Percentiles rank a stretch among this genome's conserved stretches.
These are phyloP conservation scores for Pigoraptor vietnamica DNA, from an alignment of 78 protist genomes.

Conservation along the genomic window DNA sequence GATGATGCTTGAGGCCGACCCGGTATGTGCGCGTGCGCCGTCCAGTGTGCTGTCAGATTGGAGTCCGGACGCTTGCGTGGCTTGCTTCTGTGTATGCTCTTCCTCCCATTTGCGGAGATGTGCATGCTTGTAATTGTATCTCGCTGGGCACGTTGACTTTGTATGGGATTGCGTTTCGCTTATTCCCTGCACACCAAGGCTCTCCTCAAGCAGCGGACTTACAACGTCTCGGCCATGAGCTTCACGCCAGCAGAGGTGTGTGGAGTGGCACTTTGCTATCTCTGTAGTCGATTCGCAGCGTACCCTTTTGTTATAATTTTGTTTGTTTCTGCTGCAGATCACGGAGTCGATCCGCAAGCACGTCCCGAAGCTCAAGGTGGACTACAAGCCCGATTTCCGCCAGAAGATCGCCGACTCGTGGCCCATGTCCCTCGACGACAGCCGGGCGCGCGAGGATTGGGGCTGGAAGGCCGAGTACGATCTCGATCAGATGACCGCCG, in stretches of 20 bases:
- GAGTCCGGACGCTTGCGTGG: background rate
- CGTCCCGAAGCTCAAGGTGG: constrained; percentile 32
- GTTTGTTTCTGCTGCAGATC: background rate
- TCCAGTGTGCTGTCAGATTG: no score
- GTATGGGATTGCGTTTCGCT: background rate
- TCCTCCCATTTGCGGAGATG: no score
- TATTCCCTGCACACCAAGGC: background rate
- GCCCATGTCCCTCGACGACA: constrained; percentile 65
- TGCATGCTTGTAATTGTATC: no score
- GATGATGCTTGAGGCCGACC: constrained; percentile 22
- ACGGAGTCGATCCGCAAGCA: constrained; percentile 18
- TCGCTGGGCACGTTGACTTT: background rate
- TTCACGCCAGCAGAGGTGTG: constrained; percentile 54
- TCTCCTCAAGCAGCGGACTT: constrained; percentile 13
- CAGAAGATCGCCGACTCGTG: constrained; percentile 68
- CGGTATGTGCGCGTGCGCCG: background rate
- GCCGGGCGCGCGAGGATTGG: constrained; percentile 61
- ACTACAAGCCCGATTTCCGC: constrained; percentile 54
- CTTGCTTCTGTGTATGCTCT: no score
- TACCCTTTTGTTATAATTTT: no score
- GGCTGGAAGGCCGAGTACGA: constrained; percentile 38
- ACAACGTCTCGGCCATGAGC: constrained; percentile 49
- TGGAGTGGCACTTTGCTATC: background rate
- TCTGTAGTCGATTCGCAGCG: background rate
- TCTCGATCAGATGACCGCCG: constrained; percentile 36